Evolutionary conservation across 2,329 filamentous ascomycete genomes (phyloP).

Genomic region (Cyphellophora attinorum): DNA sequence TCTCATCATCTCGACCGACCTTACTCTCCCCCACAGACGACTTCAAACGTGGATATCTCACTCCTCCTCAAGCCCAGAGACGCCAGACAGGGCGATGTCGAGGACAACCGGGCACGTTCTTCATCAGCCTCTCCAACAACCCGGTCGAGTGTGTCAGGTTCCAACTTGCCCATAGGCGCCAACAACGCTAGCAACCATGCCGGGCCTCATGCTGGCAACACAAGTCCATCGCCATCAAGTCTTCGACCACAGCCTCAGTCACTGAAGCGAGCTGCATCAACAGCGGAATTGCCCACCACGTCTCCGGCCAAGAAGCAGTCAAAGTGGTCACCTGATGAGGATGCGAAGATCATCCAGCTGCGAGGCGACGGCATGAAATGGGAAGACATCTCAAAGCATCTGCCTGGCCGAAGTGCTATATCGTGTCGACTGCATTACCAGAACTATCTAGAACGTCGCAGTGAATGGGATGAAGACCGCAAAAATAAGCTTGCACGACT

Average conservation of each 20-base stretch:
- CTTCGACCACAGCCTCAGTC: neutral
- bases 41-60: slow-evolving; percentile 79
- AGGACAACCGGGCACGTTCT: neutral
- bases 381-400: slow-evolving; percentile 90
- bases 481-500: slow-evolving; percentile 93
- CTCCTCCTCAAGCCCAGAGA: slow-evolving; percentile 61
- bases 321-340: slow-evolving; percentile 92
- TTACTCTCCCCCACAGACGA: neutral
- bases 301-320: slow-evolving; percentile 87
- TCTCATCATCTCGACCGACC: neutral
- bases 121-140: neutral
- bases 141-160: neutral
- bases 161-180: slow-evolving; percentile 4
- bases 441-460: slow-evolving; percentile 87
- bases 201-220: slow-evolving; percentile 2
- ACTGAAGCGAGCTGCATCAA: slow-evolving; percentile 27
- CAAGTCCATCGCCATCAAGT: neutral
- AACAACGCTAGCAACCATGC: neutral
- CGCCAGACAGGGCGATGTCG: slow-evolving; percentile 11
- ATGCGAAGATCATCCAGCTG: slow-evolving; percentile 86
- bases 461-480: slow-evolving; percentile 93
- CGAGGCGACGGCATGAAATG: slow-evolving; percentile 91
- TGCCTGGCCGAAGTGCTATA: slow-evolving; percentile 85
- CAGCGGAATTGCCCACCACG: slow-evolving; percentile 31
- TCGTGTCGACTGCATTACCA: slow-evolving; percentile 93